Percentiles rank a stretch among this genome's conserved stretches.
Evolutionary conservation across 495 filamentous ascomycete species (phyloP).

Genomic region (Lophiostoma macrostomum): DNA sequence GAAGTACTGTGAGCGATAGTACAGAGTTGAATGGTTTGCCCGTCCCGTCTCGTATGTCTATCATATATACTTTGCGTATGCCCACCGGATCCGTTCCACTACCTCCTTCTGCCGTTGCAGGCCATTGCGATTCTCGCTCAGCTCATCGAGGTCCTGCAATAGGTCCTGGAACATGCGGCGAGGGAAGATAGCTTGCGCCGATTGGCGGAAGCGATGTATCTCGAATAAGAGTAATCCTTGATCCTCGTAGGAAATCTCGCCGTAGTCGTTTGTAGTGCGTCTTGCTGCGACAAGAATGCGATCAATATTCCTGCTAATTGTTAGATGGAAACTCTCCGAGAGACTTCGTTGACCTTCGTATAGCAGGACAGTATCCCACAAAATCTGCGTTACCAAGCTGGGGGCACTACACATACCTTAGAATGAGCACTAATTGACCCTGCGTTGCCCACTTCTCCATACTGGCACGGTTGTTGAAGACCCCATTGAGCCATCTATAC

Average conservation of each 20-base stretch:
- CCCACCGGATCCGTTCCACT: slow-evolving; percentile 79
- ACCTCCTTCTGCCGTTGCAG: slow-evolving; percentile 70
- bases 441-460: slow-evolving; percentile 56
- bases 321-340: too few relatives aligned
- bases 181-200: slow-evolving; percentile 62
- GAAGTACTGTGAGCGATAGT: too few relatives aligned
- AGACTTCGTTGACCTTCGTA: too few relatives aligned
- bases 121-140: slow-evolving; percentile 71
- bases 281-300: slow-evolving; percentile 68
- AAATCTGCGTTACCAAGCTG: background rate
- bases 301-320: slow-evolving; percentile 53
- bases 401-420: slow-evolving; percentile 53
- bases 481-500: slow-evolving; percentile 64
- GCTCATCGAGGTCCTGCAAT: slow-evolving; percentile 75
- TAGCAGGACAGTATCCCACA: too few relatives aligned
- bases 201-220: slow-evolving; percentile 69
- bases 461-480: slow-evolving; percentile 67
- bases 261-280: slow-evolving; percentile 58
- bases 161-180: slow-evolving; percentile 74
- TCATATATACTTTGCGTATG: slow-evolving; percentile 74
- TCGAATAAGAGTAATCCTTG: slow-evolving; percentile 88
- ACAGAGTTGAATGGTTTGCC: too few relatives aligned
- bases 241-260: slow-evolving; percentile 79
- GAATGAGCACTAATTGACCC: slow-evolving; percentile 63
- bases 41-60: background rate